Conservation (phyloP, 179 eudicot species). For the Spergularia azorica region DNA sequence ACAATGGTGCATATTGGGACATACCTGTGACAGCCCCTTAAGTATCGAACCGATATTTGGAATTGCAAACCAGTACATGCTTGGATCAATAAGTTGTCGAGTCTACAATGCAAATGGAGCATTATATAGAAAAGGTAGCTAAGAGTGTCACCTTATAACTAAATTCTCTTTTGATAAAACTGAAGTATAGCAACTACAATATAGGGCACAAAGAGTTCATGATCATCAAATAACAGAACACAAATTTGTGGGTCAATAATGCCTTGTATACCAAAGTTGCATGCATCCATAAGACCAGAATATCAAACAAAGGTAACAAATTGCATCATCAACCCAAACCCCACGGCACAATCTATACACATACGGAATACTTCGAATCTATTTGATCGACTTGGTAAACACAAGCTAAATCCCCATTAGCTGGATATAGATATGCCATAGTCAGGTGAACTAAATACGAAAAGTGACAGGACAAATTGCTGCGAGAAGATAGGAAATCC, state of each 20-base stretch:
- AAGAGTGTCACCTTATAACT: background rate
- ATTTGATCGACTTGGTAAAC: background rate
- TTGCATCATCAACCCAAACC: background rate
- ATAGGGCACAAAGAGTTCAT: background rate
- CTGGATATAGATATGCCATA: background rate
- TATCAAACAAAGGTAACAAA: background rate
- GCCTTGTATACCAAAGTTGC: background rate
- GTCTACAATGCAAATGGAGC: conserved; percentile 43
- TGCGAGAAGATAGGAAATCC: too few relatives aligned
- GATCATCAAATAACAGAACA: background rate
- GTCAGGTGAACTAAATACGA: background rate
- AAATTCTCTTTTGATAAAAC: background rate
- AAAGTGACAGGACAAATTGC: too few relatives aligned
- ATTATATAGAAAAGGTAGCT: background rate
- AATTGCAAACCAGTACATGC: conserved; percentile 92
- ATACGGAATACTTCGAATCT: too few relatives aligned
- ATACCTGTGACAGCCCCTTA: conserved; percentile 91
- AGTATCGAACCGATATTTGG: conserved; percentile 84
- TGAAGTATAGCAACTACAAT: background rate
- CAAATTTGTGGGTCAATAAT: background rate
- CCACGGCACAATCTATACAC: too few relatives aligned
- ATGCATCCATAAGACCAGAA: background rate
- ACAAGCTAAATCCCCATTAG: background rate
- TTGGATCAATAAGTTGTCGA: conserved; percentile 88
- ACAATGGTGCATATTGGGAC: conserved; percentile 17